Conservation (phyloP, 306 rosid genomes). For the Hylodesmum podocarpum region DNA sequence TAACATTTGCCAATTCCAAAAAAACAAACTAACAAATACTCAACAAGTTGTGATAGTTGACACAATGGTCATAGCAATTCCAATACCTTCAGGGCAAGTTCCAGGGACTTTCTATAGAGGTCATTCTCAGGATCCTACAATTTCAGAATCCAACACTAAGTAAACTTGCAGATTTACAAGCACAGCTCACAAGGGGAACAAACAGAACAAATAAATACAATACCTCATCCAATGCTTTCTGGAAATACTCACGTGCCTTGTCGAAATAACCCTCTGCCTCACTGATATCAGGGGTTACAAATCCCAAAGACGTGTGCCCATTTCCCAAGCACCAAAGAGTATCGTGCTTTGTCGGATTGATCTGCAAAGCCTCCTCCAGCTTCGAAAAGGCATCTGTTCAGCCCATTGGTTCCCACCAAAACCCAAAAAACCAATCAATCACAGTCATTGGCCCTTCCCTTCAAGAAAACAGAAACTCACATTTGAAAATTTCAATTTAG, state of each 20-base stretch:
- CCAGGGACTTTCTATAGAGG: conserved; percentile 71
- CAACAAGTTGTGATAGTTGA: conserved; percentile 1
- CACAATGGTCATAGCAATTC: not conserved
- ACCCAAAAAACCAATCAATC: not conserved
- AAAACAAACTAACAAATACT: conserved; percentile 8
- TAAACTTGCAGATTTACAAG: not conserved
- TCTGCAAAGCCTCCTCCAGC: conserved; percentile 73
- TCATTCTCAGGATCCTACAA: conserved; percentile 76
- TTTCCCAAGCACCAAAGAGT: conserved; percentile 81
- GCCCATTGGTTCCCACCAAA: not conserved
- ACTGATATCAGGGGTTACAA: conserved; percentile 55
- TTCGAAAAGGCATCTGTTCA: conserved; percentile 56
- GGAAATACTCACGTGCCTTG: conserved; percentile 59
- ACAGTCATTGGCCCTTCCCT: not conserved
- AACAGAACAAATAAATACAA: not conserved
- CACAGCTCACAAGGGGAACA: not conserved
- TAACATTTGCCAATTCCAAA: no score
- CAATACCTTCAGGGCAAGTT: conserved; percentile 64
- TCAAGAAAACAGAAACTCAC: not conserved
- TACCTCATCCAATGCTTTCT: conserved; percentile 66
- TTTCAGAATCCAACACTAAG: conserved; percentile 26
- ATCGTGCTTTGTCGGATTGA: conserved; percentile 63
- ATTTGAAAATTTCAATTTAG: no score
- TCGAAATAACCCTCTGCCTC: conserved; percentile 67
- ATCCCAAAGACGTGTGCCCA: conserved; percentile 59